Base-by-base conservation (phyloP, 1,284 basidiomycete genomes). In the Gomphus sp. region DNA sequence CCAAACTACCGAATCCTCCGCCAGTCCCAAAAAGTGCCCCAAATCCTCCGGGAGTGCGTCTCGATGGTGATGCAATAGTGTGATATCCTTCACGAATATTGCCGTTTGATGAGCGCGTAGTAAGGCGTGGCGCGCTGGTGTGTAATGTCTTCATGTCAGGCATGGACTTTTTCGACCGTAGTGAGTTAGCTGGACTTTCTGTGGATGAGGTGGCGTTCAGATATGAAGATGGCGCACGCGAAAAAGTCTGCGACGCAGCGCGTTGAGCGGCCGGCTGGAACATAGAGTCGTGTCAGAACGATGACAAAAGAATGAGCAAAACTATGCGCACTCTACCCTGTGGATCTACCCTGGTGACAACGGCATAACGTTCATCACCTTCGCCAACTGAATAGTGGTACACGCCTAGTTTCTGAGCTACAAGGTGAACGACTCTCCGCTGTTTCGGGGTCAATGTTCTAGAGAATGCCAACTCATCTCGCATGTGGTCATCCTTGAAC, bases 401-500 rank as follows among this genome's bases (percentile, higher is more conserved):
- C 28, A 99, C 87, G 56, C 91, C 93, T 16, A 99, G 80, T 74
- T 93, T 97, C 73, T 96, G 93, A 2, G 97, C 95, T 56, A 99
- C 90, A 58, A 98, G 80, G 71, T 99, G 96, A 18, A 99, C 96
- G 18, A 94, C 89, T 62, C 94, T 79, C 56, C 96, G 78, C 72
- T 98, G 95, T 68, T 89, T 88, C 16, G 93, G 82, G 22, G 82
- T 80, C 18, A 98, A 80, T 18, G 87, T 87, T 62, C 91, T 79
- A 37, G 94, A 95, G 71, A 99, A 98, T 4, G 93, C 91, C 45
- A 99, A 84, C 73, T 99, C 96, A 67, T 99, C 96, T 37, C 97
- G 84, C 91, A 99, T 95, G 63, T 83, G 87, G 71, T 99, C 96
- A 67, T 98, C 95, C 75, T 97, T 98, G 85, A 99, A 99, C 47